These are phyloP conservation scores for Carex kokanica DNA, from an alignment of 176 grass and related monocot species.

Conservation along the genomic window DNA sequence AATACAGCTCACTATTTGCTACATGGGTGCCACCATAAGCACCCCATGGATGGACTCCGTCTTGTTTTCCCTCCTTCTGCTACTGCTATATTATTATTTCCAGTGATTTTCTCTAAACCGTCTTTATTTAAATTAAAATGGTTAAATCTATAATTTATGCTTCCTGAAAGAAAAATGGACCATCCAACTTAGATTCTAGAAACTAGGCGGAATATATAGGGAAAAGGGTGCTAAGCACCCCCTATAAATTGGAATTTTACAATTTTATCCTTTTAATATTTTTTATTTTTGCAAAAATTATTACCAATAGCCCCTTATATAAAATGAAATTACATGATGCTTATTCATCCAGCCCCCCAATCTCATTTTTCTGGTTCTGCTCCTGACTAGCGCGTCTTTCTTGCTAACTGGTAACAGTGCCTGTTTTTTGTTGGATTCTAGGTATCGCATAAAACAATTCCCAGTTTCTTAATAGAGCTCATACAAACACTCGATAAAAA, in stretches of 20 bases:
- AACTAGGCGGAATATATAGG: background rate
- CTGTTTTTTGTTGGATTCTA: background rate
- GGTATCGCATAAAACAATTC: background rate
- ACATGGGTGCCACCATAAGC: conserved; percentile 97
- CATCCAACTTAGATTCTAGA: background rate
- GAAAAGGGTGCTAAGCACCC: too few species aligned
- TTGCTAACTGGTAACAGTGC: background rate
- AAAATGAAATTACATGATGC: too few species aligned
- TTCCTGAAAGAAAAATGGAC: background rate
- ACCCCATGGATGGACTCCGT: conserved; percentile 85
- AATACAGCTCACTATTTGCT: conserved; percentile 87
- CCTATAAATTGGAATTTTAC: too few species aligned
- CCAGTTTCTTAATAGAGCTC: background rate
- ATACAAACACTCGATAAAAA: background rate
- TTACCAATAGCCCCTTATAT: too few species aligned
- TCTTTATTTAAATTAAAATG: background rate
- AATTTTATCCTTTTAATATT: too few species aligned
- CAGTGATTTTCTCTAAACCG: conserved; percentile 35
- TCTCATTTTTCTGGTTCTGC: too few species aligned
- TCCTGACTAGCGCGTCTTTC: background rate
- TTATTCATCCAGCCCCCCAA: too few species aligned
- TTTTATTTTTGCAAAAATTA: too few species aligned
- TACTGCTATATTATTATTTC: conserved; percentile 72
- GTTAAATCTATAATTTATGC: background rate
- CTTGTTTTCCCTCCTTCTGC: conserved; percentile 85